phyloP scores from a whole-genome alignment of 1,139 yeast species.

The Yamadazyma epiphylla region DNA sequence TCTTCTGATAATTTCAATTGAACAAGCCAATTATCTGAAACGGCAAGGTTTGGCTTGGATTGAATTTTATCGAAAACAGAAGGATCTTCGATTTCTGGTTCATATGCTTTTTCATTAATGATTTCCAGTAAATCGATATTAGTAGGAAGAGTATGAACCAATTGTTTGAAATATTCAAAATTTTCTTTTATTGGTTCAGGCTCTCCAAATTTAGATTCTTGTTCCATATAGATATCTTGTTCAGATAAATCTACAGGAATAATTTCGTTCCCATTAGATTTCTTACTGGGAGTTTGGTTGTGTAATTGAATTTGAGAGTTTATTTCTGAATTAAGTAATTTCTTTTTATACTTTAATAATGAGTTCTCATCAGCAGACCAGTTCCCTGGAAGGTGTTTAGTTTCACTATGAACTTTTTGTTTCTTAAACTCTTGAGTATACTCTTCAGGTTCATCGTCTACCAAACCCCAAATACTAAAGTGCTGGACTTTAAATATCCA shows the following conservation, averaged over 20 bases:
- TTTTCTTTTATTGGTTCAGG: conserved; percentile 14
- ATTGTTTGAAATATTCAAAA: conserved; percentile 32
- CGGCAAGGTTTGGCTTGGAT: conserved; percentile 37
- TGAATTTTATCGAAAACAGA: conserved; percentile 29
- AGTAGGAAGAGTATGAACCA: conserved; percentile 29
- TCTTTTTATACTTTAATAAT: conserved; percentile 10
- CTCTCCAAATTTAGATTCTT: too few relatives aligned
- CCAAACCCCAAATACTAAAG: conserved; percentile 90
- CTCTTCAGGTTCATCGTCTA: conserved; percentile 29
- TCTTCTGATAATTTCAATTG: conserved; percentile 59
- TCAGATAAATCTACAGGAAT: conserved; percentile 2
- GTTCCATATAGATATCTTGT: too few relatives aligned
- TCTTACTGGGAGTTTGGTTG: neutral
- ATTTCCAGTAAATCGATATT: conserved; percentile 36
- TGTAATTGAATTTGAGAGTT: conserved; percentile 5
- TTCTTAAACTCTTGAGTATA: conserved; percentile 32
- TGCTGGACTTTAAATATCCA: conserved; percentile 88
- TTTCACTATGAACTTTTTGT: conserved; percentile 27
- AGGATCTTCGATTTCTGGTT: conserved; percentile 49
- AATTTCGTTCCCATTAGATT: conserved; percentile 1
- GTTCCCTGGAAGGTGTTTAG: conserved; percentile 34
- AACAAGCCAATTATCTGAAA: conserved; percentile 59
- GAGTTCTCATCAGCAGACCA: conserved; percentile 7
- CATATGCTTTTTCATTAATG: conserved; percentile 63
- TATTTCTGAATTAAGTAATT: conserved; percentile 7